These are phyloP conservation scores for Saccharomyces cerevisiae DNA, from an alignment of 805 yeast species.

Conservation along the genomic window DNA sequence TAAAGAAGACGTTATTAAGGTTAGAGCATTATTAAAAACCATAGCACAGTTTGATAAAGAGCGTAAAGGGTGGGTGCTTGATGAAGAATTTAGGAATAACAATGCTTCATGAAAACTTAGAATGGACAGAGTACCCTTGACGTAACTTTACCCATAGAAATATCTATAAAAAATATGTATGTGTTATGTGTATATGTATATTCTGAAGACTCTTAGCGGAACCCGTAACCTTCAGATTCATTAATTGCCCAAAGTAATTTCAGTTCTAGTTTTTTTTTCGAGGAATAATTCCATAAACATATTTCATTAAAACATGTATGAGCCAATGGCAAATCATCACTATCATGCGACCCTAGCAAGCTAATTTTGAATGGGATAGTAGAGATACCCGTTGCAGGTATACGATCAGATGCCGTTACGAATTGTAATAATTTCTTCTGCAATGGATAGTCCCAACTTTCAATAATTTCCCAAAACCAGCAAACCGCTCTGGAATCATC, in stretches of 20 bases:
- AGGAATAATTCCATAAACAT: constrained; percentile 59
- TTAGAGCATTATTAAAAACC: constrained; percentile 60
- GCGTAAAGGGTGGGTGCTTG: constrained; percentile 56
- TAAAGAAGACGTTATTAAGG: constrained; percentile 48
- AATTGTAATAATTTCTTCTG: constrained; percentile 65
- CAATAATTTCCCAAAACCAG: constrained; percentile 81
- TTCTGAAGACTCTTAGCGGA: constrained; percentile 36
- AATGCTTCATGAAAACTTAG: not conserved
- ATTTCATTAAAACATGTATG: constrained; percentile 94
- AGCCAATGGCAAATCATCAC: constrained; percentile 63
- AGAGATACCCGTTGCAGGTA: constrained; percentile 88
- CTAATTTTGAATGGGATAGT: constrained; percentile 67
- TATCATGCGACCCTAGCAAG: constrained; percentile 34
- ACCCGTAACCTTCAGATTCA: constrained; percentile 83
- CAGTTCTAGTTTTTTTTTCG: constrained; percentile 42
- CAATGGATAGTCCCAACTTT: constrained; percentile 34
- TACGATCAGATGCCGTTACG: constrained; percentile 83
- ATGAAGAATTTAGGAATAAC: constrained; percentile 38
- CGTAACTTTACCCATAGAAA: not conserved
- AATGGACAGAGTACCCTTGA: not conserved
- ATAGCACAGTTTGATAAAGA: constrained; percentile 61
- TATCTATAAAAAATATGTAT: not conserved
- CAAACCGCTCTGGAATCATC: constrained; percentile 35
- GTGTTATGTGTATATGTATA: not conserved
- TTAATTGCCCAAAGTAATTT: constrained; percentile 64